These are phyloP conservation scores for Podaxis sp. DNA, from an alignment of 768 basidiomycete genomes.

Conservation along the genomic window DNA sequence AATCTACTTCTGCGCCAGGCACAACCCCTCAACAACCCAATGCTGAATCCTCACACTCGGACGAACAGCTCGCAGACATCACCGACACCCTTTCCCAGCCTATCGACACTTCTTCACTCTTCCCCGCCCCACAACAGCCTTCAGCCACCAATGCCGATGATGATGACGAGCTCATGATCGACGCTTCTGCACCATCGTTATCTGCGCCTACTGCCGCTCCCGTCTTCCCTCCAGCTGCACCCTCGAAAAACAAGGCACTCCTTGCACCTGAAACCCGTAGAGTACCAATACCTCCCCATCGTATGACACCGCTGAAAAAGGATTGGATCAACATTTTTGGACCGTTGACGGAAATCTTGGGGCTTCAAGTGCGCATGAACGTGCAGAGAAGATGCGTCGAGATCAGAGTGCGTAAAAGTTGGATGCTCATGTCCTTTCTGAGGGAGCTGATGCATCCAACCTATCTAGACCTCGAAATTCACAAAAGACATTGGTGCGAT, in stretches of 20 bases:
- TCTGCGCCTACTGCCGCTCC: conserved; percentile 53
- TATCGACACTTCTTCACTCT: conserved; percentile 14
- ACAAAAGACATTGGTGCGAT: conserved; percentile 91
- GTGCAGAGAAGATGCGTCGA: conserved; percentile 86
- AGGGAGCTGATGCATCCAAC: not conserved
- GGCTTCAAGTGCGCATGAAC: conserved; percentile 97
- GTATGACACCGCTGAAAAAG: conserved; percentile 95
- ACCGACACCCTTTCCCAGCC: conserved; percentile 19
- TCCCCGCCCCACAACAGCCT: conserved; percentile 6
- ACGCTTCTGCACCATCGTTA: conserved; percentile 29
- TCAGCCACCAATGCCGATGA: conserved; percentile 16
- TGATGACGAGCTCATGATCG: conserved; percentile 34
- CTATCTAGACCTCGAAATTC: conserved; percentile 81
- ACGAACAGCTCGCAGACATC: conserved; percentile 24
- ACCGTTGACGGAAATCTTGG: conserved; percentile 91
- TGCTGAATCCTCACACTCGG: conserved; percentile 19
- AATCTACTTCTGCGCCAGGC: conserved; percentile 21
- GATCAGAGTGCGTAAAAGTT: conserved; percentile 66
- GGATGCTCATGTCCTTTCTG: not conserved
- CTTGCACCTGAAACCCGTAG: conserved; percentile 85
- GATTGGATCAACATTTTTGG: conserved; percentile 97
- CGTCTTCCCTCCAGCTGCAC: conserved; percentile 67
- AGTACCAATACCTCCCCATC: conserved; percentile 91
- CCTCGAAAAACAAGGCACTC: conserved; percentile 44
- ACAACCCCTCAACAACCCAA: conserved; percentile 17